Conservation (phyloP, 257 asterid species). For the Galeopsis tetrahit region DNA sequence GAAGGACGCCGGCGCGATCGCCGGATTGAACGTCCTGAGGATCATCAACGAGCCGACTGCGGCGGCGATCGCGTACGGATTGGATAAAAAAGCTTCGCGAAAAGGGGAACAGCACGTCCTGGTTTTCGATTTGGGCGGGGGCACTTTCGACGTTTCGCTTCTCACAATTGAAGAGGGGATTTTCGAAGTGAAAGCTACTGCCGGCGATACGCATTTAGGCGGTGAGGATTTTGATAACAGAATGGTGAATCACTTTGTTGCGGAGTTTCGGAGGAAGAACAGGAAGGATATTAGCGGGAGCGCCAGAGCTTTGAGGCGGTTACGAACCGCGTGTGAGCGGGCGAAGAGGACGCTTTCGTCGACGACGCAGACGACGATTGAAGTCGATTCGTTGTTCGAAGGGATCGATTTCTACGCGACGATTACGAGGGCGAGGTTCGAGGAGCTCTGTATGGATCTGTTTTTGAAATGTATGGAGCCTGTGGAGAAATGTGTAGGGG, state of each 20-base stretch:
- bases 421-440: conserved; percentile 61
- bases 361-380: conserved; percentile 55
- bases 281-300: conserved; percentile 60
- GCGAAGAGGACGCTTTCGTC: conserved; percentile 57
- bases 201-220: conserved; percentile 69
- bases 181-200: conserved; percentile 61
- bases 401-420: conserved; percentile 62
- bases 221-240: conserved; percentile 73
- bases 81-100: conserved; percentile 50
- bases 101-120: conserved; percentile 53
- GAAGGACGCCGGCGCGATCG: conserved; percentile 59
- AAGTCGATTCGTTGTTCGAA: conserved; percentile 56
- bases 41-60: conserved; percentile 69
- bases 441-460: conserved; percentile 63
- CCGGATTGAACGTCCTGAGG: conserved; percentile 53
- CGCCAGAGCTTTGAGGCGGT: conserved; percentile 51
- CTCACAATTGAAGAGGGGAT: conserved; percentile 65
- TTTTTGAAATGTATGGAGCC: conserved; percentile 67
- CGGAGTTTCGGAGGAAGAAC: conserved; percentile 56
- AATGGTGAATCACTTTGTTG: conserved; percentile 55
- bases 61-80: conserved; percentile 66
- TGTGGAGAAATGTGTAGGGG: conserved; percentile 64
- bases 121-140: conserved; percentile 61
- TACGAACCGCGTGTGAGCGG: conserved; percentile 57
- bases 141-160: conserved; percentile 66